Base-by-base conservation (phyloP, 352 stramenopile species). In the Plasmopara muralis region DNA sequence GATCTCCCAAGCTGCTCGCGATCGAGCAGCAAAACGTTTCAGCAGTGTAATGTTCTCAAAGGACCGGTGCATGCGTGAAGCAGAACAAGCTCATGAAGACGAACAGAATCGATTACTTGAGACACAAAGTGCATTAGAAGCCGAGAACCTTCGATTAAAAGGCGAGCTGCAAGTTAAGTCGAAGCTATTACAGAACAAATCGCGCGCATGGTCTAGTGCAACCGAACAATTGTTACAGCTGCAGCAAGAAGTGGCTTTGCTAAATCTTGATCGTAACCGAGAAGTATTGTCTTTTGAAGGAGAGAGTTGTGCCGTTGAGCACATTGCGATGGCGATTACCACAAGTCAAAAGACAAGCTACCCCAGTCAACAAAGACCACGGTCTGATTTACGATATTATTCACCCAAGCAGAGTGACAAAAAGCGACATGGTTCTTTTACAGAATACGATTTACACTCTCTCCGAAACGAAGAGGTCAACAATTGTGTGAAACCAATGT, bases 101-200 rank as follows among this genome's bases (percentile, higher is more conserved):
- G 65, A 87, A 41, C 82, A 89, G 47, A 76, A 68, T 14, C 70
- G 72, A 2, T 59, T 88, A 25, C 62, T 74, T 0, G 65, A 88
- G 31, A 61, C 65, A 3, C 77, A 83, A 39, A 75, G 65, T 18
- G 74, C 63, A 9, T 64, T 93, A 2, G 77, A 89, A 54, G 80
- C 74, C 0, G 83, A 93, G 38, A 93, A 91, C 29, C 34, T 77
- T 42, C 66, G 77, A 0, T 64, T 93, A 8, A 86, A 85, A 58
- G 76, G 72, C 9, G 83, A 93, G 38, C 49, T 93, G 28, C 68
- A 89, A 31, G 66, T 91, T 43, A 93, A 93, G 57, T 87, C 77
- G 8, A 85, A 89, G 55, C 55, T 93, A 15, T 48, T 93, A 14
- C 74, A 83, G 31, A 93, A 93, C 48, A 93, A 93, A 46, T 89